Evolutionary conservation across 768 basidiomycete genomes (phyloP).

Genomic region (Hysterangium stoloniferum): DNA sequence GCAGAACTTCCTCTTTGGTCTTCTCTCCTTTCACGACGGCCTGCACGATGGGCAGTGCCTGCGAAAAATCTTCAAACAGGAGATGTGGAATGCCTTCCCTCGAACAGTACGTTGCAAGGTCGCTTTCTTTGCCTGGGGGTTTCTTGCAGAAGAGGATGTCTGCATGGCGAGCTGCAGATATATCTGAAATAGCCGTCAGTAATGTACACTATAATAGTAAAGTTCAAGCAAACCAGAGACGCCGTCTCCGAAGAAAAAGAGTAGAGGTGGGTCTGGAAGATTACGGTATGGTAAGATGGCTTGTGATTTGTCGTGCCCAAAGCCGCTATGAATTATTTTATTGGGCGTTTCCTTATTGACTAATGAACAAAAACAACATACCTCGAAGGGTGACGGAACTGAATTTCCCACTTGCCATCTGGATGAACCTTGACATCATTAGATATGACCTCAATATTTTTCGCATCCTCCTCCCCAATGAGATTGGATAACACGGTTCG

Average conservation of each 20-base stretch:
- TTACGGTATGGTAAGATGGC: conserved; percentile 88
- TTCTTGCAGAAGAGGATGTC: conserved; percentile 93
- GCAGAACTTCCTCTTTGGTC: conserved; percentile 42
- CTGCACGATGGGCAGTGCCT: conserved; percentile 52
- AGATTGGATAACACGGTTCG: conserved; percentile 83
- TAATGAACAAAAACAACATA: conserved; percentile 22
- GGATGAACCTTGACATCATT: conserved; percentile 70
- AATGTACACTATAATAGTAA: not conserved
- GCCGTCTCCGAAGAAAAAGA: conserved; percentile 98
- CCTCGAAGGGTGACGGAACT: conserved; percentile 86
- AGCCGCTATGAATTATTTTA: conserved; percentile 43
- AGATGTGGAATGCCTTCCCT: conserved; percentile 73
- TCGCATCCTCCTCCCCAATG: conserved; percentile 62
- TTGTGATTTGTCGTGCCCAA: conserved; percentile 93
- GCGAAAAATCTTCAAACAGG: conserved; percentile 64
- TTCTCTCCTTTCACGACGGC: conserved; percentile 66
- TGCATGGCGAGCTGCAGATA: conserved; percentile 88
- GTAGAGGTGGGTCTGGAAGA: conserved; percentile 58
- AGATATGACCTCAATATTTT: conserved; percentile 85
- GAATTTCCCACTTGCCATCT: conserved; percentile 71
- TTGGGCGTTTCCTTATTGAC: not conserved
- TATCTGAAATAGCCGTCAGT: conserved; percentile 40
- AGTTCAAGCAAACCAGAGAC: conserved; percentile 65
- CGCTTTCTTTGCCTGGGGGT: conserved; percentile 72
- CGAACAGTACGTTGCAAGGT: conserved; percentile 76